These are phyloP conservation scores for Cryphonectria radicalis DNA, from an alignment of 2,329 filamentous ascomycete genomes.

Conservation along the genomic window DNA sequence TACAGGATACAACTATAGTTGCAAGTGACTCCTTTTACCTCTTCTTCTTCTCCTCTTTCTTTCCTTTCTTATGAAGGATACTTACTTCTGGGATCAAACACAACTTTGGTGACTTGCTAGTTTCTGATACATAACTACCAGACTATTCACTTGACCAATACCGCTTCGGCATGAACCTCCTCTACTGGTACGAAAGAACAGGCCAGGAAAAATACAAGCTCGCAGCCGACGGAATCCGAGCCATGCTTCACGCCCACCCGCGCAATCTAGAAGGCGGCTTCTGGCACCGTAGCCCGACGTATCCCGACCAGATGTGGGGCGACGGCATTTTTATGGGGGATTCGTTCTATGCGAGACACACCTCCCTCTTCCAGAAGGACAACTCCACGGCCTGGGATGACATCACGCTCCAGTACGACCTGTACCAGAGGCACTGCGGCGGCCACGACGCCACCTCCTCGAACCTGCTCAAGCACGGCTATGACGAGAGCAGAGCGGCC, in stretches of 20 bases:
- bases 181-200: slow-evolving; percentile 43
- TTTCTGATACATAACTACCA: background rate
- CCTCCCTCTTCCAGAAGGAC: slow-evolving; percentile 32
- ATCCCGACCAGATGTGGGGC: slow-evolving; percentile 51
- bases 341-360: slow-evolving; percentile 38
- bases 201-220: slow-evolving; percentile 44
- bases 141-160: slow-evolving; percentile 44
- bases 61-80: background rate
- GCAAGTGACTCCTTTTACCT: slow-evolving; percentile 30
- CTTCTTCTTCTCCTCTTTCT: background rate
- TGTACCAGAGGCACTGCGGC: slow-evolving; percentile 40
- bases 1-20: slow-evolving; percentile 44
- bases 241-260: slow-evolving; percentile 45
- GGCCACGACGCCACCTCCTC: slow-evolving; percentile 41
- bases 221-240: slow-evolving; percentile 43
- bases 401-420: slow-evolving; percentile 22
- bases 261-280: slow-evolving; percentile 47
- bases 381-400: slow-evolving; percentile 36
- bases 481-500: slow-evolving; percentile 52
- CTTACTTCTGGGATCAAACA: background rate
- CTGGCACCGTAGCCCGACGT: slow-evolving; percentile 46
- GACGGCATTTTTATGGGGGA: slow-evolving; percentile 48
- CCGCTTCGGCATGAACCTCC: slow-evolving; percentile 45
- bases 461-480: slow-evolving; percentile 57
- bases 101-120: too few relatives aligned